These are phyloP conservation scores for Scedosporium aurantiacum DNA, from an alignment of 2,329 filamentous ascomycete species.

Conservation along the genomic window DNA sequence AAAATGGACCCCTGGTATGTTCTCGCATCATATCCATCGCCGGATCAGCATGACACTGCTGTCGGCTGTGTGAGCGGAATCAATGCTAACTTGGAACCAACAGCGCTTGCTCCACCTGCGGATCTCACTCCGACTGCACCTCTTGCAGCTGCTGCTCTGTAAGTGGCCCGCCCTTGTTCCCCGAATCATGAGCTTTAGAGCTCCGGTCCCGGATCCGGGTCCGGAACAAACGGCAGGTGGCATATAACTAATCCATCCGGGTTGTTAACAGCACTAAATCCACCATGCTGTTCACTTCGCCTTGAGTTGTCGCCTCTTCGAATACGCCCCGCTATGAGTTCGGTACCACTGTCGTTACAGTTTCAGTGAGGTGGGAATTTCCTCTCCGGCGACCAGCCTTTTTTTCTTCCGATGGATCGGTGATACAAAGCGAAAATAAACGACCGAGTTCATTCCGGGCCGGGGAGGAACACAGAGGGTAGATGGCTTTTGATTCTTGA, in stretches of 20 bases:
- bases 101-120: slow-evolving; percentile 4
- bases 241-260: background rate
- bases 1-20: slow-evolving; percentile 5
- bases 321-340: background rate
- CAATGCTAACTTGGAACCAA: background rate
- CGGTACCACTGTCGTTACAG: background rate
- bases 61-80: background rate
- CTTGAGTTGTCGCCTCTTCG: background rate
- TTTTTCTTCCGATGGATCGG: background rate
- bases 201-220: background rate
- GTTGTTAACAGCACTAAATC: background rate
- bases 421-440: background rate
- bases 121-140: slow-evolving; percentile 2
- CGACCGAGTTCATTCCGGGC: background rate
- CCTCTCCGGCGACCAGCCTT: background rate
- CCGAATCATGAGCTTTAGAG: background rate
- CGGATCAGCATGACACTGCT: background rate
- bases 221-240: background rate
- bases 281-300: background rate
- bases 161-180: background rate
- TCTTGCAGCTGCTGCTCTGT: slow-evolving; percentile 5
- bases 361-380: background rate
- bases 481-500: background rate
- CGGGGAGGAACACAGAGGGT: background rate
- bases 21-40: background rate